Conservation (phyloP, 2,329 filamentous ascomycete species). For the Scytalidium sp. region DNA sequence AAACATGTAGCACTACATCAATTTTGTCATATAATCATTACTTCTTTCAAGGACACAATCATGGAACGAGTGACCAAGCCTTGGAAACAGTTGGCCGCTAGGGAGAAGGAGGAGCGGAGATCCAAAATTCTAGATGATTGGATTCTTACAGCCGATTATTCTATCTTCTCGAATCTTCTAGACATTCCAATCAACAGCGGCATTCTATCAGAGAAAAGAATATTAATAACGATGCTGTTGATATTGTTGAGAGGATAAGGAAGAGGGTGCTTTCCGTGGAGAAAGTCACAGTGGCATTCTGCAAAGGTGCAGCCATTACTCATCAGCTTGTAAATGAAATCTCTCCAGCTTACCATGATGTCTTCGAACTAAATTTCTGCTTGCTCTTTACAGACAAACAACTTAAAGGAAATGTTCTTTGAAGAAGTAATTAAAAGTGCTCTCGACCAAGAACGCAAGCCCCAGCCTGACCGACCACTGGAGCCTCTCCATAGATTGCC, state of each 20-base stretch:
- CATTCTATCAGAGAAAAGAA: too few relatives aligned
- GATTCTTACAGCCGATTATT: slow-evolving; percentile 19
- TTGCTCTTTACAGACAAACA: slow-evolving; percentile 31
- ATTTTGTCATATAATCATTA: too few relatives aligned
- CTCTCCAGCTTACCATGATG: neutral
- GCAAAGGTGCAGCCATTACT: slow-evolving; percentile 46
- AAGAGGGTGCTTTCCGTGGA: slow-evolving; percentile 40
- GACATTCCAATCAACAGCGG: too few relatives aligned
- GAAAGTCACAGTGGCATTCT: slow-evolving; percentile 45
- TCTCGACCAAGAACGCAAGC: slow-evolving; percentile 26
- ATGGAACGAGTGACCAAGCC: too few relatives aligned
- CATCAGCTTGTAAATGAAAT: slow-evolving; percentile 39
- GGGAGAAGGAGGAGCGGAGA: slow-evolving; percentile 21
- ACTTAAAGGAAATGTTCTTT: slow-evolving; percentile 43
- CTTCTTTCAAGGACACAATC: too few relatives aligned
- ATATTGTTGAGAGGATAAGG: slow-evolving; percentile 14
- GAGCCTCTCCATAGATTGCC: slow-evolving; percentile 60
- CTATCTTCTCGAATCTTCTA: too few relatives aligned
- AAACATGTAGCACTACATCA: too few relatives aligned
- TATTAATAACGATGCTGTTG: slow-evolving; percentile 20
- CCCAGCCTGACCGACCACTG: slow-evolving; percentile 41
- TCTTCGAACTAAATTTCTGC: neutral
- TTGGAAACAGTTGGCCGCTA: slow-evolving; percentile 18
- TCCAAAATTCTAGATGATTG: slow-evolving; percentile 23
- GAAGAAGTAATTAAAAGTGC: slow-evolving; percentile 39